phyloP scores from a whole-genome alignment of 2,329 filamentous ascomycete genomes.

The Cladosporium halotolerans region DNA sequence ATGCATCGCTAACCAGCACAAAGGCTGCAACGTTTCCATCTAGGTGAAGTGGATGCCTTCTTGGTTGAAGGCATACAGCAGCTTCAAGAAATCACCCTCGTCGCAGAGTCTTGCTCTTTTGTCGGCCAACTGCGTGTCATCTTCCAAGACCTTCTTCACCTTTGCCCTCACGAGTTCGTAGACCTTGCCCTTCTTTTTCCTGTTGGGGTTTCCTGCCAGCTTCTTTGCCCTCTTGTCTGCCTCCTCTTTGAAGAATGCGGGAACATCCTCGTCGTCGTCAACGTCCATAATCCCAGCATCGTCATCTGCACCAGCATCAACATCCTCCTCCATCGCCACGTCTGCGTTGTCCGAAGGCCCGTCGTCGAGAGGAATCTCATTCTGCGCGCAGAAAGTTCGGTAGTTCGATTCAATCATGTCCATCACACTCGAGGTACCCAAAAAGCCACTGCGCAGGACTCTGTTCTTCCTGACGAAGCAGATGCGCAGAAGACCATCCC shows the following conservation, averaged over 20 bases:
- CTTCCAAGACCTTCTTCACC: constrained; percentile 75
- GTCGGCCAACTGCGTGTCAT: constrained; percentile 71
- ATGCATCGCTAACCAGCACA: neutral
- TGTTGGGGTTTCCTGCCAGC: constrained; percentile 43
- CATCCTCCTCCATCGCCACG: constrained; percentile 44
- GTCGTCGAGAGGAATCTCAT: constrained; percentile 73
- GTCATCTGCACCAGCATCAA: constrained; percentile 32
- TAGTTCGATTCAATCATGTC: constrained; percentile 83
- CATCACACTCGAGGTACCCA: constrained; percentile 74
- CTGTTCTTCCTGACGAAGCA: constrained; percentile 87
- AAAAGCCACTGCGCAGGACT: constrained; percentile 73
- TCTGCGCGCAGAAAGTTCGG: constrained; percentile 80
- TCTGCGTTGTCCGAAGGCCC: constrained; percentile 40
- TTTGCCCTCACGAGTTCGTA: constrained; percentile 79
- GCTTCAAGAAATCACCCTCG: constrained; percentile 81
- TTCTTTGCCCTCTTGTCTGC: constrained; percentile 45
- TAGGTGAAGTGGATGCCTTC: constrained; percentile 88
- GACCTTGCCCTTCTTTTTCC: constrained; percentile 72
- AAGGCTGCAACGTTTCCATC: neutral
- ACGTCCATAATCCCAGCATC: constrained; percentile 47
- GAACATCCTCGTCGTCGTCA: constrained; percentile 64
- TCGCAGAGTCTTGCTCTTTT: constrained; percentile 81
- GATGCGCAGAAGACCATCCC: constrained; percentile 81
- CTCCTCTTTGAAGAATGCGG: constrained; percentile 74
- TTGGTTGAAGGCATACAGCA: constrained; percentile 79